Evolutionary conservation across 495 filamentous ascomycete species (phyloP), one percentile per base, ranked within the genome.

Genomic region (Penicillium pulvis): DNA sequence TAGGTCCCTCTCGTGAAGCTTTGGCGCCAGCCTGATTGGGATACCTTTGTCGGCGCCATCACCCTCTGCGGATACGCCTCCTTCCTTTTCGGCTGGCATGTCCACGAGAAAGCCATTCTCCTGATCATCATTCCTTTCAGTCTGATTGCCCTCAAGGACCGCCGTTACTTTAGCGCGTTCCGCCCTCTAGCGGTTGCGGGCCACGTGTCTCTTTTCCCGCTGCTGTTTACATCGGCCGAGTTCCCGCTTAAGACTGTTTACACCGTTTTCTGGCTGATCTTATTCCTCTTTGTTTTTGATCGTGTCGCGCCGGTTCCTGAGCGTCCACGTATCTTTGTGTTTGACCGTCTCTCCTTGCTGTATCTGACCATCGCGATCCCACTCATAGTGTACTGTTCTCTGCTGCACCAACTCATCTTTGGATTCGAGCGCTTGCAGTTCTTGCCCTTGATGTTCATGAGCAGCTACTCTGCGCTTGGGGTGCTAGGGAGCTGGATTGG

Each of bases 21-120:
- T 2, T 53, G 51, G 51, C 55, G 85, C 16, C 79, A 81, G 44
- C 93, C 93, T 7, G 90, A 85, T 16, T 95, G 89, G 86, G 88
- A 53, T 28, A 89, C 81, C 28, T 98, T 98, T 71, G 78, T 97
- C 51, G 91, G 91, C 9, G 90, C 91, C 5, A 79, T 97, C 16
- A 97, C 92, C 2, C 86, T 97, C n/a, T 97, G 93, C 65, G 94
- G 90, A 51, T 98, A 96, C 63, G 90, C 93, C 0, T 97, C 94
- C 0, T 98, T 98, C 76, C 82, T 98, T 20, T 97, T 98, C 58
- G 93, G 94, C 51, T 98, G 94, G 94, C 94, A 98, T 67, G 94
- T 98, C 19, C 94, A 98, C 64, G 94, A 98, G 65, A 98, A 98
- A 67, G 94, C 94, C 7, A 90, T 98, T 31, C 85, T 98, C 14